These are phyloP conservation scores for Dissophora ornata DNA, from an alignment of 192 early-diverging fungal species.

Conservation along the genomic window DNA sequence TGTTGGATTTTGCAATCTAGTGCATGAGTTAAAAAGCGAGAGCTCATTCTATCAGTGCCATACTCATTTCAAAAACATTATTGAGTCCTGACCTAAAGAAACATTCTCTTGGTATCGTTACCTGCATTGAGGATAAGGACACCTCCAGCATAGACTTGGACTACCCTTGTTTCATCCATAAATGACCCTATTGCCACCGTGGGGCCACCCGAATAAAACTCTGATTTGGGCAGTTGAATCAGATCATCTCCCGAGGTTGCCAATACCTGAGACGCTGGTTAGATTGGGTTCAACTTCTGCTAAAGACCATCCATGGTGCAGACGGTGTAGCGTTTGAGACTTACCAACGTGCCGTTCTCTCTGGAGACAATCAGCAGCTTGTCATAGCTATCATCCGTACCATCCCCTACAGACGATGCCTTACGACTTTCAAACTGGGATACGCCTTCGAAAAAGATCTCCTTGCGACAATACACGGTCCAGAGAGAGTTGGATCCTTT, in stretches of 20 bases:
- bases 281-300: too few species aligned
- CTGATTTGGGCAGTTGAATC: slow-evolving; percentile 76
- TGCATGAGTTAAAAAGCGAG: neutral
- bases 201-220: slow-evolving; percentile 79
- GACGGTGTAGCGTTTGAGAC: neutral
- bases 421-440: slow-evolving; percentile 45
- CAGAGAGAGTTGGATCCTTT: slow-evolving; percentile 72
- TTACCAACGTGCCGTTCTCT: slow-evolving; percentile 71
- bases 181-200: slow-evolving; percentile 84
- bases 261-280: slow-evolving; percentile 68
- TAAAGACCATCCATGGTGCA: too few species aligned
- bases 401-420: slow-evolving; percentile 10
- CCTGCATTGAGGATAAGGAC: slow-evolving; percentile 77
- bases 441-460: slow-evolving; percentile 57
- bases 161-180: slow-evolving; percentile 74
- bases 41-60: neutral
- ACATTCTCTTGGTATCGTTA: too few species aligned
- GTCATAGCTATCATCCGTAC: slow-evolving; percentile 58
- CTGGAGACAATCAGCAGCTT: slow-evolving; percentile 75
- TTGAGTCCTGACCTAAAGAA: too few species aligned
- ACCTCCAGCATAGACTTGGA: slow-evolving; percentile 87
- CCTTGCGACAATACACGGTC: slow-evolving; percentile 72
- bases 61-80: too few species aligned
- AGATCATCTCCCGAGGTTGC: slow-evolving; percentile 82
- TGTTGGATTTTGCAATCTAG: slow-evolving; percentile 68